phyloP scores from a whole-genome alignment of 2,329 filamentous ascomycete species.

The Didymella keratinophila region DNA sequence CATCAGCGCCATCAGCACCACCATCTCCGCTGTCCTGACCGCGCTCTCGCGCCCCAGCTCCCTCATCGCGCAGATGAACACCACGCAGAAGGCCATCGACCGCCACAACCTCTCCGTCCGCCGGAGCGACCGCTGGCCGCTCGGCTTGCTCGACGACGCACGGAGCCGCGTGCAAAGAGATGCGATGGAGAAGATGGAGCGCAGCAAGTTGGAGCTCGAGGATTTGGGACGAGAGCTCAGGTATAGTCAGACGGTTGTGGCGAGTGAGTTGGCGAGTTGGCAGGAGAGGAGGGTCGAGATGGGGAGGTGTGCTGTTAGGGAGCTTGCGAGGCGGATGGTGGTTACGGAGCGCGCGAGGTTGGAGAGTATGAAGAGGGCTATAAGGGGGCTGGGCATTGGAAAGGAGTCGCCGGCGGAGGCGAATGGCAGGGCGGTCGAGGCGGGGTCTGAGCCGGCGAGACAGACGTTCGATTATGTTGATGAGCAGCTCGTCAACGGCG shows the following conservation, averaged over 20 bases:
- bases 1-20: slow-evolving; percentile 81
- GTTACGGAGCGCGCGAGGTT: slow-evolving; percentile 80
- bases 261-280: slow-evolving; percentile 90
- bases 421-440: neutral
- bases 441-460: neutral
- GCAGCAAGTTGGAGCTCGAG: slow-evolving; percentile 73
- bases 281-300: slow-evolving; percentile 85
- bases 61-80: slow-evolving; percentile 78
- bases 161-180: slow-evolving; percentile 83
- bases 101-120: slow-evolving; percentile 77
- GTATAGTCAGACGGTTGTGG: slow-evolving; percentile 93
- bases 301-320: slow-evolving; percentile 75
- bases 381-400: slow-evolving; percentile 62
- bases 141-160: slow-evolving; percentile 85
- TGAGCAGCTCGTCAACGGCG: neutral
- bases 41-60: slow-evolving; percentile 78
- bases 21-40: slow-evolving; percentile 79
- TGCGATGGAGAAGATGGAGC: slow-evolving; percentile 78
- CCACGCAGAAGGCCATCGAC: slow-evolving; percentile 77
- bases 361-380: slow-evolving; percentile 79
- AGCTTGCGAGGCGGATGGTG: slow-evolving; percentile 80
- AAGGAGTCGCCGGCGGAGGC: neutral
- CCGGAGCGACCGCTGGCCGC: slow-evolving; percentile 79
- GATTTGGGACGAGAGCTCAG: slow-evolving; percentile 81
- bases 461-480: neutral